phyloP scores from a whole-genome alignment of 2,329 filamentous ascomycete species.

The Nannizziopsis arthrosporioides region DNA sequence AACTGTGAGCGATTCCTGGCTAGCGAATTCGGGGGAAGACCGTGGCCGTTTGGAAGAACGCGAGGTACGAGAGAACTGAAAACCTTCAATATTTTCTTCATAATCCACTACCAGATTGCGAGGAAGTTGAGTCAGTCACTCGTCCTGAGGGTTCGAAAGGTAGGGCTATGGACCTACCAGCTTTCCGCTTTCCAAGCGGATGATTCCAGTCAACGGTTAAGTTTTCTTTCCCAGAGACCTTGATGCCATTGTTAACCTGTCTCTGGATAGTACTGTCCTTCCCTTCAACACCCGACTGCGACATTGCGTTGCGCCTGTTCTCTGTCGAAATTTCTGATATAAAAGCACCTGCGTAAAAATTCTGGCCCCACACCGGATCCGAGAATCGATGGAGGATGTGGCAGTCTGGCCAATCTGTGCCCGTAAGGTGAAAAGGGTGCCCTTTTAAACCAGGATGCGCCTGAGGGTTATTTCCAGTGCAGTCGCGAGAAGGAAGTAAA shows the following conservation, averaged over 20 bases:
- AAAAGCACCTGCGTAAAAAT: not conserved
- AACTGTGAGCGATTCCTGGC: slow-evolving; percentile 22
- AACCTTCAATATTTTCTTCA: slow-evolving; percentile 67
- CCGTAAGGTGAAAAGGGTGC: too few relatives aligned
- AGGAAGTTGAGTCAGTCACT: slow-evolving; percentile 6
- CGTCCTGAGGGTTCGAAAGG: not conserved
- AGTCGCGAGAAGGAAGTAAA: slow-evolving; percentile 10
- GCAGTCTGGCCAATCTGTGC: too few relatives aligned
- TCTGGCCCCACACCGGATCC: too few relatives aligned
- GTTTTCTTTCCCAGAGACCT: slow-evolving; percentile 3
- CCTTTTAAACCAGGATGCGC: not conserved
- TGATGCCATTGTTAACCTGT: slow-evolving; percentile 10
- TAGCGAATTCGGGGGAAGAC: slow-evolving; percentile 31
- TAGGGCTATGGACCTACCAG: slow-evolving; percentile 27
- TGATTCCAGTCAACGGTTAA: slow-evolving; percentile 11
- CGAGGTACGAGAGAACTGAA: slow-evolving; percentile 58
- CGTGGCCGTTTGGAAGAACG: slow-evolving; percentile 50
- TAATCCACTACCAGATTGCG: slow-evolving; percentile 34
- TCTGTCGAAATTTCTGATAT: not conserved
- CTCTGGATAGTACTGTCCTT: slow-evolving; percentile 4
- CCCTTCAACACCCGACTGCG: slow-evolving; percentile 12
- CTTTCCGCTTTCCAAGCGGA: slow-evolving; percentile 32
- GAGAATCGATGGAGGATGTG: too few relatives aligned
- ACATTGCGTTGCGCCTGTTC: slow-evolving; percentile 7
- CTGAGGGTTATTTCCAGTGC: slow-evolving; percentile 9